Base-by-base conservation (phyloP, 345 rosid species). In the Citrus maxima region DNA sequence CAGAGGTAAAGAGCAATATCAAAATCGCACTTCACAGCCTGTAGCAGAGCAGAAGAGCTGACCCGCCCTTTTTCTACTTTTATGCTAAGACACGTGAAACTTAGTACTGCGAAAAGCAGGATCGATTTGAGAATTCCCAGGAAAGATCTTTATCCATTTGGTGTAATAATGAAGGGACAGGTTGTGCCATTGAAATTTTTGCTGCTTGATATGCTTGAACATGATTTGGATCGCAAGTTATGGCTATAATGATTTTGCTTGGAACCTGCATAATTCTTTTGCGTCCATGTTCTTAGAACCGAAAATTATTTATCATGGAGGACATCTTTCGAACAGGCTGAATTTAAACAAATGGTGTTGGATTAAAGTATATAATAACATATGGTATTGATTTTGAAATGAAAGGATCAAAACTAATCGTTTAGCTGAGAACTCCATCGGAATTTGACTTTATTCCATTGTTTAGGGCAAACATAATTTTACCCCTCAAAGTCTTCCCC, bases 21-120 rank as follows among this genome's bases (percentile, higher is more conserved):
- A 32, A 71, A 72, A 37, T 67, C 77, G 40, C 72, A 77, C 58
- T 35, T 73, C 70, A 51, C 82, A 72, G 76, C 75, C 86, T 78
- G 82, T 69, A 34, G 54, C 22, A 56, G 4, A 49, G 73, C 75
- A 67, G 3, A 22, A 13, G 34, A 13, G 51, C 25, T 65, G 10
- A 49, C 65, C 56, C 30, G 56, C 56, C 0, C 56, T 51, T 51
- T 16, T 5, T 18, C 56, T 73, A 13, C 30, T 32, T 62, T 61
- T 5, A 14, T 4, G 58, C 68, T 10, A 32, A 64, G 68, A 64
- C 40, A 34, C 40, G 7, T 5, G 68, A 64, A 64, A 30, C 42
- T 65, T 34, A 34, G 21, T 21, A 8, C 42, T 65, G 38, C 21
- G 9, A 7, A 21, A 34, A 28, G 42, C 13, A 21, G 35, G 69